phyloP scores from a whole-genome alignment of 345 rosid genomes.

The Moricandia arvensis region DNA sequence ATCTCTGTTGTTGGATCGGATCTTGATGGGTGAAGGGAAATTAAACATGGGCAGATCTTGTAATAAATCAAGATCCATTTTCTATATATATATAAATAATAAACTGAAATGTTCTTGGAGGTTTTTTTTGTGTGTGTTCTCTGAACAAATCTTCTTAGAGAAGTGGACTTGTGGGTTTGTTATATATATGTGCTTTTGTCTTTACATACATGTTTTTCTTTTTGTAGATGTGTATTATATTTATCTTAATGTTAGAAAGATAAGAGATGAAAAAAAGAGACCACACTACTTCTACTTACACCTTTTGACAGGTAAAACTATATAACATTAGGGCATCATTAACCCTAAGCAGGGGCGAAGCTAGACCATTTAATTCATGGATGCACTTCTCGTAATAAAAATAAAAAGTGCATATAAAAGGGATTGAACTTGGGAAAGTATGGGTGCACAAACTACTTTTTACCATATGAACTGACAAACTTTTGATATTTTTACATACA shows the following conservation, averaged over 20 bases:
- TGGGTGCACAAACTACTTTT: no score
- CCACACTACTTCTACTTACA: constrained; percentile 6
- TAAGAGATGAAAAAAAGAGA: not conserved
- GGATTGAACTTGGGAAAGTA: no score
- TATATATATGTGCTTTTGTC: constrained; percentile 37
- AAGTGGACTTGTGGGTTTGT: constrained; percentile 35
- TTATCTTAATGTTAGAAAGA: not conserved
- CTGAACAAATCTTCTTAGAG: constrained; percentile 40
- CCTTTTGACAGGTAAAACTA: constrained; percentile 7
- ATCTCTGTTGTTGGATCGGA: constrained; percentile 25
- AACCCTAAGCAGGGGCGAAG: no score
- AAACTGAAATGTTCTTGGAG: constrained; percentile 12
- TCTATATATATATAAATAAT: not conserved
- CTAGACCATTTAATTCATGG: no score
- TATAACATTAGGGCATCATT: no score
- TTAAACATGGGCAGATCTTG: constrained; percentile 34
- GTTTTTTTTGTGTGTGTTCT: constrained; percentile 13
- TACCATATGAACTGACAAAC: no score
- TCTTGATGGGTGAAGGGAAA: constrained; percentile 38
- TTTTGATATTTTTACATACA: no score
- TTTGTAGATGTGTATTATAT: constrained; percentile 4
- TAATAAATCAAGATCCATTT: constrained; percentile 35
- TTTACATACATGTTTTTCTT: constrained; percentile 22
- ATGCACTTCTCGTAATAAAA: no score
- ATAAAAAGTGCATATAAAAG: no score